phyloP scores from a whole-genome alignment of 2,329 filamentous ascomycete genomes.

The Neurospora sp. region DNA sequence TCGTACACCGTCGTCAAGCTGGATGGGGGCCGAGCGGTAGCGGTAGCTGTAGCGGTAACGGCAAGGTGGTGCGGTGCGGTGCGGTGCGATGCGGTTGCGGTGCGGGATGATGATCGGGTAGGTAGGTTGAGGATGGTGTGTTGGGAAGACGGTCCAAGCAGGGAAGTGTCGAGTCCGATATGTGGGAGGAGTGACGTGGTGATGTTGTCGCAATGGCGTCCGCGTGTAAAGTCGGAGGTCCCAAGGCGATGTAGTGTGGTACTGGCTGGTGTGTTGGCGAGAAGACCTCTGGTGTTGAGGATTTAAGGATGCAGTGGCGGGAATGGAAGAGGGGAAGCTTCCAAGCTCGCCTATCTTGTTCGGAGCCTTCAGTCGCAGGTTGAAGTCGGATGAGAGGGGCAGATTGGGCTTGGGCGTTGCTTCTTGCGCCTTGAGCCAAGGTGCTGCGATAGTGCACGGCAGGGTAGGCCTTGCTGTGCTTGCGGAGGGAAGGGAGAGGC shows the following conservation, averaged over 20 bases:
- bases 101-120: neutral
- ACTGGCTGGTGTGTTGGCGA: neutral
- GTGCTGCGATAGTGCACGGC: neutral
- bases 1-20: neutral
- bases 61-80: neutral
- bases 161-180: neutral
- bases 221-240: neutral
- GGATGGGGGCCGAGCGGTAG: neutral
- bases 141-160: neutral
- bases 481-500: neutral
- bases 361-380: neutral
- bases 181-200: neutral
- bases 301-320: neutral
- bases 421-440: neutral
- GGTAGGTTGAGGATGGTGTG: neutral
- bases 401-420: neutral
- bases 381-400: neutral
- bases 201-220: neutral
- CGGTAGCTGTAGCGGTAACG: neutral
- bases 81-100: neutral
- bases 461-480: neutral
- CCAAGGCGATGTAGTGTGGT: neutral
- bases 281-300: neutral
- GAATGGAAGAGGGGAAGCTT: neutral
- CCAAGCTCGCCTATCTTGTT: neutral